Evolutionary conservation across 2,329 filamentous ascomycete genomes (phyloP), one percentile per base, ranked within the genome.

Genomic region (Colletotrichum endophyticum): DNA sequence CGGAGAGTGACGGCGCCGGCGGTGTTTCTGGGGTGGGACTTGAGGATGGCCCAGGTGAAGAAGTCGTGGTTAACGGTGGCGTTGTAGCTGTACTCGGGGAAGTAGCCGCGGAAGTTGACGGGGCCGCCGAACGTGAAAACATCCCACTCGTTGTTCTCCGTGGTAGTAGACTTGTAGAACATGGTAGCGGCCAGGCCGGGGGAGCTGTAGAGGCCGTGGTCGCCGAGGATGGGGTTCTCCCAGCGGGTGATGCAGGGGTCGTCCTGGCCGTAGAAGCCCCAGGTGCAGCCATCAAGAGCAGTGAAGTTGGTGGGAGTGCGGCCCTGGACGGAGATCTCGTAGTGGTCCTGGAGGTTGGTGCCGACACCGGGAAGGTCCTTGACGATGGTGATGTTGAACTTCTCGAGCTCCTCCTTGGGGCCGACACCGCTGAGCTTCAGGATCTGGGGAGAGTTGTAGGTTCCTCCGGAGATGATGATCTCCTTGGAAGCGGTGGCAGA

Each of bases 1-100:
- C 86, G 86, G 7, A 95, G 89, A 5, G 83, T 88, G 6, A 95
- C 93, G 2, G 88, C 89, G 11, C 94, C 94, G 8, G 89, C 90
- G 2, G 81, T 85, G 76, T 95, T 94, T 69, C 91, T 89, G 0
- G 92, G 89, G 79, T 93, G 92, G 0, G 90, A 89, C 83, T 94
- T 93, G 70, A 95, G 86, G 5, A 89, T 87, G 86, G 84, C 80
- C 85, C 86, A 88, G 19, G 81, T 82, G 83, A 84, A 87, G 81
- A 87, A 86, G 75, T 87, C 85, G 80, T 76, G 84, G 9, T 82
- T 79, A 4, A 78, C 78, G 22, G 82, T 80, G 6, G 83, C 82
- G 32, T 81, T 80, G 66, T 80, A 79, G 53, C 81, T 79, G 77
- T 85, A 87, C 5, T 81, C 81, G 4, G 84, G 86, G 79, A 81